These are phyloP conservation scores for Colletotrichum liriopes DNA, from an alignment of 2,329 filamentous ascomycete genomes.

Conservation along the genomic window DNA sequence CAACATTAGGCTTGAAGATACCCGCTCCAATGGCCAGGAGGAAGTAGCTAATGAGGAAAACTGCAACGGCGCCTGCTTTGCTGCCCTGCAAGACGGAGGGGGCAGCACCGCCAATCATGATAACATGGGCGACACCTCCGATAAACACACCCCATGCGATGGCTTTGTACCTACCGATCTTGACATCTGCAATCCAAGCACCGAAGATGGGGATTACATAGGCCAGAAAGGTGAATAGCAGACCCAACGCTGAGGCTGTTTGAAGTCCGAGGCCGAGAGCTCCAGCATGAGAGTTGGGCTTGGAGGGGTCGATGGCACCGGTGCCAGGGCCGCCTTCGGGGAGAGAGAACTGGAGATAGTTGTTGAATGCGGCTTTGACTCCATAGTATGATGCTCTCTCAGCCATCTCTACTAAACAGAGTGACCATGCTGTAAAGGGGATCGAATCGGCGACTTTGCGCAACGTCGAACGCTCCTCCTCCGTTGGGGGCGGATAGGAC, in stretches of 20 bases:
- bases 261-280: conserved; percentile 72
- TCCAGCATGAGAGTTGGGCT: conserved; percentile 63
- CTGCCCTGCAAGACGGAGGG: conserved; percentile 61
- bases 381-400: conserved; percentile 76
- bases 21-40: conserved; percentile 73
- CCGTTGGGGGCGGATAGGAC: conserved; percentile 28
- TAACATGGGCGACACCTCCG: conserved; percentile 78
- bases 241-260: conserved; percentile 65
- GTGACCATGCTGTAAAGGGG: conserved; percentile 67
- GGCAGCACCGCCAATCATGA: conserved; percentile 75
- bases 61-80: conserved; percentile 65
- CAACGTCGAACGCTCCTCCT: conserved; percentile 35
- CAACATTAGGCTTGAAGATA: conserved; percentile 82
- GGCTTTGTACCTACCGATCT: conserved; percentile 79
- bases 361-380: conserved; percentile 68
- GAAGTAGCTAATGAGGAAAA: conserved; percentile 74
- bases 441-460: conserved; percentile 63
- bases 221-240: conserved; percentile 71
- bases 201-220: conserved; percentile 71
- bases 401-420: conserved; percentile 73
- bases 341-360: conserved; percentile 74
- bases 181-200: conserved; percentile 76
- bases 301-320: conserved; percentile 59
- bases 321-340: conserved; percentile 65
- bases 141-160: conserved; percentile 80